Evolutionary conservation across 306 rosid genomes (phyloP), one percentile per base, ranked within the genome.

Genomic region (Rosa rugosa): DNA sequence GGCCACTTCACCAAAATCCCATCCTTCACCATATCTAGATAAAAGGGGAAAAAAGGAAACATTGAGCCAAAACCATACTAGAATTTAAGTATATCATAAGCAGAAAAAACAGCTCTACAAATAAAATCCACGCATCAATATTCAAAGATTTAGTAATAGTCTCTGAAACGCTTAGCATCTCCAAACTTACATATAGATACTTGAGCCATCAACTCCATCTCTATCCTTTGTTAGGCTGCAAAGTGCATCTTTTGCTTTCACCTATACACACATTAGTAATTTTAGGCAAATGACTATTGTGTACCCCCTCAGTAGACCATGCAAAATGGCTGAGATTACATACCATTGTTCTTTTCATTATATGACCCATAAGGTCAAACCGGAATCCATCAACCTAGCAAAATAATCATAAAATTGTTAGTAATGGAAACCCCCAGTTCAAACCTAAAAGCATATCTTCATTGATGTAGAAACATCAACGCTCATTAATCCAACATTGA

Each of bases 1-100:
- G 65, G 98, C 95, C 83, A 95, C 98, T 86, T 95, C 99, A 53
- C 96, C 99, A 80, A 92, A 95, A 87, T 95, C 96, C 99, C 99
- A 95, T 88, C 99, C 99, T 88, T 95, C 99, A 57, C 99, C 98
- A 86, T 92, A 95, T 86, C 99, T 95, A 75, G 76, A 18, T 34
- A 75, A 62, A 67, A 51, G 69, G 59, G 53, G 75, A 73, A 66
- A 71, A 86, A 80, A 38, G 45, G 62, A 54, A n/a, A 62, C 20
- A 59, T 2, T 75, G 11, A 59, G 44, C 57, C 66, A 80, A 75
- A 68, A 8, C 41, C 45, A 75, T 71, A 51, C 16, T 44, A 63
- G 42, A 46, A 11, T 63, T 44, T 18, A 77, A 76, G 77, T 53
- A 6, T 38, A 68, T 31, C 36, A 84, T 80, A 75, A 50, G 65